Evolutionary conservation across 2,329 filamentous ascomycete species (phyloP).

Genomic region (Corynespora cassiicola): DNA sequence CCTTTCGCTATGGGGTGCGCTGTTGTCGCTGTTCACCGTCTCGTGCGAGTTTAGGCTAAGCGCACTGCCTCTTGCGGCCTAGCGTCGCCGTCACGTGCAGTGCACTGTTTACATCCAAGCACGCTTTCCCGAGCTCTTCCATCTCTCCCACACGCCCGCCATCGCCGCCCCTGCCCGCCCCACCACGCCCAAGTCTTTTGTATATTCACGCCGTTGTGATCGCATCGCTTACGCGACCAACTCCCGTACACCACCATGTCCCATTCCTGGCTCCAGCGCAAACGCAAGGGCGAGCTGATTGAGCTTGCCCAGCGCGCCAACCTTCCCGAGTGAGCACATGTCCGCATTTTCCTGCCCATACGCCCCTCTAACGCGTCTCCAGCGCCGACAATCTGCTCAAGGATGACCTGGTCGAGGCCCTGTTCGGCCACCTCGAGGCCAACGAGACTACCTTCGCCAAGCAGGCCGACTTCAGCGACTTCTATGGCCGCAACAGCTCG

Average conservation of each 20-base stretch:
- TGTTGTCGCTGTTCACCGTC: too few species aligned
- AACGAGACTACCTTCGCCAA: conserved; percentile 70
- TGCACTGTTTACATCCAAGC: conserved; percentile 5
- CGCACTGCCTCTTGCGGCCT: too few species aligned
- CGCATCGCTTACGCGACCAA: conserved; percentile 58
- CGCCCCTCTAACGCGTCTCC: conserved; percentile 22
- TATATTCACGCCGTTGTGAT: conserved; percentile 37
- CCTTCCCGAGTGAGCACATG: conserved; percentile 71
- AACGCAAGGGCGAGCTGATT: conserved; percentile 81
- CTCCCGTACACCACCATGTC: conserved; percentile 61
- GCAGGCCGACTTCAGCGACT: conserved; percentile 72
- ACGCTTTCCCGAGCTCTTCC: conserved; percentile 19
- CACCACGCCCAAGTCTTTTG: conserved; percentile 14
- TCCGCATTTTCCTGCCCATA: neutral
- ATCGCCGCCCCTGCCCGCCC: conserved; percentile 21
- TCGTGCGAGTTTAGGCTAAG: too few species aligned
- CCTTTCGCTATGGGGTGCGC: too few species aligned
- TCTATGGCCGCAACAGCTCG: conserved; percentile 72
- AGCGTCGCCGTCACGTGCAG: conserved; percentile 25
- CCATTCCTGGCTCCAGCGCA: conserved; percentile 75
- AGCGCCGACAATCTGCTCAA: conserved; percentile 78
- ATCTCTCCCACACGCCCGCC: conserved; percentile 27
- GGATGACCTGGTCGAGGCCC: conserved; percentile 70
- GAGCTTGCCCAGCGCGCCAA: conserved; percentile 76
- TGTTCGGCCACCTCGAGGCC: conserved; percentile 52